A percentile compares a stretch with the other conserved stretches of the same genome.
phyloP scores from a whole-genome alignment of 768 basidiomycete species.

The Amanita fuliginea region DNA sequence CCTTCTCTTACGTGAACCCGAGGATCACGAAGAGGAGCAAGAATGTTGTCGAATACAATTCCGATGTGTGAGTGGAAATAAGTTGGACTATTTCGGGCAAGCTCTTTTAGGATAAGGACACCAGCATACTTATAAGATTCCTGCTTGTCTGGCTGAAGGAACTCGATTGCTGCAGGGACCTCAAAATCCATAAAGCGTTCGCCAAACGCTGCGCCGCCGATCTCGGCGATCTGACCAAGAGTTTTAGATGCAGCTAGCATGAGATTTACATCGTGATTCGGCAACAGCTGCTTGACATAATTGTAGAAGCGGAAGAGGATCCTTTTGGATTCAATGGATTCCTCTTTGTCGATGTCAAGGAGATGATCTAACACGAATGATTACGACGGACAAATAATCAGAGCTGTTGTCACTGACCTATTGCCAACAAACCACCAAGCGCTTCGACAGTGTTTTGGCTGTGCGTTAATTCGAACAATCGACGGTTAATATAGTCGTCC shows the following conservation, averaged over 20 bases:
- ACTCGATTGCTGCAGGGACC: slow-evolving; percentile 72
- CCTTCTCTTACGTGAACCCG: slow-evolving; percentile 88
- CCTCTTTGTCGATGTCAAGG: slow-evolving; percentile 67
- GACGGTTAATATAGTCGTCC: slow-evolving; percentile 75
- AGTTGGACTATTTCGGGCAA: slow-evolving; percentile 79
- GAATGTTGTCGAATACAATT: slow-evolving; percentile 86
- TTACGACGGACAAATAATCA: slow-evolving; percentile 5
- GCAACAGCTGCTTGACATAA: slow-evolving; percentile 88
- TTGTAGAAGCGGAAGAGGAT: slow-evolving; percentile 83
- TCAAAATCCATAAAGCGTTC: slow-evolving; percentile 87
- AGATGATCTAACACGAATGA: slow-evolving; percentile 43
- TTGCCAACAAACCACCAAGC: slow-evolving; percentile 79
- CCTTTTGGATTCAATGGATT: slow-evolving; percentile 69
- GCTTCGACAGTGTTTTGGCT: slow-evolving; percentile 71
- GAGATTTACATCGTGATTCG: slow-evolving; percentile 83
- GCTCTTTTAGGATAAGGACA: slow-evolving; percentile 87
- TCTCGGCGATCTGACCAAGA: slow-evolving; percentile 75
- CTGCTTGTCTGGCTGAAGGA: slow-evolving; percentile 68
- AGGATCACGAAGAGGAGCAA: slow-evolving; percentile 80
- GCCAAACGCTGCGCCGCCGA: slow-evolving; percentile 75
- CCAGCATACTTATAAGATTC: slow-evolving; percentile 89
- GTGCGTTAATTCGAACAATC: slow-evolving; percentile 76
- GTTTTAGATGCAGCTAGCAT: slow-evolving; percentile 95
- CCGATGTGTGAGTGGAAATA: slow-evolving; percentile 85
- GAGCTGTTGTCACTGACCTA: slow-evolving; percentile 40